Evolutionary conservation across 2,329 filamentous ascomycete species (phyloP).

Genomic region (Diplocarpon mali): DNA sequence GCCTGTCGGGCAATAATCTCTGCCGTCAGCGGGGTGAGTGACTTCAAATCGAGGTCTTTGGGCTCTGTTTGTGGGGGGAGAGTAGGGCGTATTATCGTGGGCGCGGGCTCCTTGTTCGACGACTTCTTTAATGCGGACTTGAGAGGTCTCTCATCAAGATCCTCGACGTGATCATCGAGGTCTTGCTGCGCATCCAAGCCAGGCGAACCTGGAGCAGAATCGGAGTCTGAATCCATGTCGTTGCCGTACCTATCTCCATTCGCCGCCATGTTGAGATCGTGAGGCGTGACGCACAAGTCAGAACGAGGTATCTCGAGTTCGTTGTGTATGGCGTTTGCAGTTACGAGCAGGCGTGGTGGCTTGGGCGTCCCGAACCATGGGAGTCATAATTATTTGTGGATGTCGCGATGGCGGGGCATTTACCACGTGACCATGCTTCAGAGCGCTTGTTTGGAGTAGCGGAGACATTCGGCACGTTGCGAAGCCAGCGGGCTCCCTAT

Average conservation of each 20-base stretch:
- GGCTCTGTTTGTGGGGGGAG: constrained; percentile 90
- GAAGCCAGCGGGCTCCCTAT: background rate
- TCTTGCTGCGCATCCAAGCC: constrained; percentile 34
- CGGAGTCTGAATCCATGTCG: constrained; percentile 62
- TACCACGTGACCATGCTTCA: background rate
- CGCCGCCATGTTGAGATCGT: constrained; percentile 25
- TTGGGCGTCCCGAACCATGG: background rate
- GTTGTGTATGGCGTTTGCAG: background rate
- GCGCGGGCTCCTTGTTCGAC: constrained; percentile 41
- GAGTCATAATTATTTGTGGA: constrained; percentile 4
- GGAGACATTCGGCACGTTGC: background rate
- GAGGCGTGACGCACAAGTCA: background rate
- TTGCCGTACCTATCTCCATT: constrained; percentile 55
- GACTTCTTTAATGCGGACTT: constrained; percentile 85
- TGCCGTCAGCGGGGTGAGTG: constrained; percentile 74
- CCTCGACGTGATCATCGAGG: constrained; percentile 45
- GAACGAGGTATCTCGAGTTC: background rate
- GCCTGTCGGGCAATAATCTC: constrained; percentile 97
- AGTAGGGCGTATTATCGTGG: constrained; percentile 48
- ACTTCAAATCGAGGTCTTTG: constrained; percentile 71
- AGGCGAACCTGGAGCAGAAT: constrained; percentile 46
- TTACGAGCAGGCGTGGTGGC: constrained; percentile 6
- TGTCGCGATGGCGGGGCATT: constrained; percentile 3
- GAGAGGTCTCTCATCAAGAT: constrained; percentile 49
- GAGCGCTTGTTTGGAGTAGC: background rate